Percentiles rank a stretch among this genome's conserved stretches.
phyloP scores from a whole-genome alignment of 176 grass and related monocot genomes.

The Oryza officinalis region DNA sequence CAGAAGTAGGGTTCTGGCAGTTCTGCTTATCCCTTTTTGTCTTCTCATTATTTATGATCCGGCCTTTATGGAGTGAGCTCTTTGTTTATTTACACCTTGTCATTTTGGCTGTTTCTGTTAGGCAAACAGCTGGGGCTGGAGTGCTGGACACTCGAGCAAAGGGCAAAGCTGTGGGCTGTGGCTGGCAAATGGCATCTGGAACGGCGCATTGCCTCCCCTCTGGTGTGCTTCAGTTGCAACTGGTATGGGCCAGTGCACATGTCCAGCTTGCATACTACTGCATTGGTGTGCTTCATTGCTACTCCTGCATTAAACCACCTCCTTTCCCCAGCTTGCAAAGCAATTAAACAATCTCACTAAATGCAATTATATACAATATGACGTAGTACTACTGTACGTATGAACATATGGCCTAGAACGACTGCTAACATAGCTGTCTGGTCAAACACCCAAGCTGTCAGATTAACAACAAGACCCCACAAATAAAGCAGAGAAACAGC shows the following conservation, averaged over 20 bases:
- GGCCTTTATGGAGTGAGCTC: neutral
- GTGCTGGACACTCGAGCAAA: neutral
- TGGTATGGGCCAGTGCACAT: conserved; percentile 1
- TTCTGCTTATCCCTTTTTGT: neutral
- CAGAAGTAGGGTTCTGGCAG: neutral
- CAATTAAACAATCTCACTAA: neutral
- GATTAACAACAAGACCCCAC: conserved; percentile 7
- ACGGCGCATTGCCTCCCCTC: neutral
- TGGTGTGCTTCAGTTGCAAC: conserved; percentile 1
- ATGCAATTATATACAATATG: neutral
- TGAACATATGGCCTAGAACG: too few relatives aligned
- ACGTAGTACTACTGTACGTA: too few relatives aligned
- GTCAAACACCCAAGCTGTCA: conserved; percentile 40
- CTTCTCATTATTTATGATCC: neutral
- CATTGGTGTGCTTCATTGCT: neutral
- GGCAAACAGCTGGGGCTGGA: conserved; percentile 30
- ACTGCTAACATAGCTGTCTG: neutral
- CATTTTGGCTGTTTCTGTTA: conserved; percentile 14
- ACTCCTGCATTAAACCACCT: too few relatives aligned
- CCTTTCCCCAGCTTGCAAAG: conserved; percentile 12
- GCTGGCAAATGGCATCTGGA: neutral
- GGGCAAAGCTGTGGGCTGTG: neutral
- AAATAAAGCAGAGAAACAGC: conserved; percentile 11
- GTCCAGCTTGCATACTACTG: neutral
- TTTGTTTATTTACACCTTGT: neutral